Evolutionary conservation across 2,329 filamentous ascomycete species (phyloP).

Genomic region (Apiospora kogelbergensis): DNA sequence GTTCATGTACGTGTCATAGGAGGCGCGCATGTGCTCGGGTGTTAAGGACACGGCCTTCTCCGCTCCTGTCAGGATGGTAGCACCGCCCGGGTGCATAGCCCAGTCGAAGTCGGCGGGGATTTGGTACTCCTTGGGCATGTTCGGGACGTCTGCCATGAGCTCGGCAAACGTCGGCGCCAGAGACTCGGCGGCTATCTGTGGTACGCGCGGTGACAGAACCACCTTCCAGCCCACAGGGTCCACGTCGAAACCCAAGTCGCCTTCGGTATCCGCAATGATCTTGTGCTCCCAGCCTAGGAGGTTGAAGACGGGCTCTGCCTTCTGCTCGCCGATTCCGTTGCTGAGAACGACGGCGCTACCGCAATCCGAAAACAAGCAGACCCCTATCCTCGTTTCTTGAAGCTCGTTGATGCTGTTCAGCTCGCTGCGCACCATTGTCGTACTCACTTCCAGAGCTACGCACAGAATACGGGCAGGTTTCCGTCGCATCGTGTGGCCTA

Average conservation of each 20-base stretch:
- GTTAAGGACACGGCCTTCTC: slow-evolving; percentile 57
- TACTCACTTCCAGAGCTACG: slow-evolving; percentile 63
- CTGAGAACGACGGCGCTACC: slow-evolving; percentile 65
- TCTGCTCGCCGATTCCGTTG: slow-evolving; percentile 57
- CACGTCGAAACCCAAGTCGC: slow-evolving; percentile 65
- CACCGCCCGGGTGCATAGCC: slow-evolving; percentile 71
- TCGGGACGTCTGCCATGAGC: slow-evolving; percentile 48
- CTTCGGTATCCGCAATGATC: slow-evolving; percentile 60
- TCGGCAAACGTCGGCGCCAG: slow-evolving; percentile 55
- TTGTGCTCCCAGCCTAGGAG: slow-evolving; percentile 66
- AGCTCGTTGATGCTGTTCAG: slow-evolving; percentile 59
- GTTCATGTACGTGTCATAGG: slow-evolving; percentile 66
- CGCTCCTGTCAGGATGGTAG: slow-evolving; percentile 64
- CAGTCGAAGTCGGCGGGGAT: slow-evolving; percentile 64
- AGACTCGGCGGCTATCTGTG: slow-evolving; percentile 51
- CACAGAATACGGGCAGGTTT: slow-evolving; percentile 64
- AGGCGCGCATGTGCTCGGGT: slow-evolving; percentile 66
- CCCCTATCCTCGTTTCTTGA: slow-evolving; percentile 64
- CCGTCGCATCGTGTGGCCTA: slow-evolving; percentile 59
- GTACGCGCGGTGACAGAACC: slow-evolving; percentile 61
- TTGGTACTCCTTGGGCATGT: slow-evolving; percentile 45
- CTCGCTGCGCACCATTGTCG: slow-evolving; percentile 62
- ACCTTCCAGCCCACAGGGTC: slow-evolving; percentile 69
- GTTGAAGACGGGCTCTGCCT: slow-evolving; percentile 51
- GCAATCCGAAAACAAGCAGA: slow-evolving; percentile 69